Percentiles rank a stretch among this genome's conserved stretches.
These are phyloP conservation scores for Sporisorium sorghi DNA, from an alignment of 1,284 basidiomycete genomes.

Conservation along the genomic window DNA sequence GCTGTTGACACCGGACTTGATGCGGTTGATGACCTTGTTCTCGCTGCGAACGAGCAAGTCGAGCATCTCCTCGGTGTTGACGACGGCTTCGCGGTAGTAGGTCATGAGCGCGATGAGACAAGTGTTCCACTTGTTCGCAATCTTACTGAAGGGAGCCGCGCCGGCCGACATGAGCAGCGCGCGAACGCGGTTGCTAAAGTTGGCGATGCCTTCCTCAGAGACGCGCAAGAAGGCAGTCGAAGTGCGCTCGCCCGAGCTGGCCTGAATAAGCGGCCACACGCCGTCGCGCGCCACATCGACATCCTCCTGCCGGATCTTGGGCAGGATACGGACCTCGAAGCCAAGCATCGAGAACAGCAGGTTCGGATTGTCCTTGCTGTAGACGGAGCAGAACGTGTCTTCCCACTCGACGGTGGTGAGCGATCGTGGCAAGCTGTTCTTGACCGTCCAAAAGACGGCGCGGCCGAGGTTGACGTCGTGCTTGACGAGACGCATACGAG, in stretches of 20 bases:
- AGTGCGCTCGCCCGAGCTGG: slow-evolving; percentile 95
- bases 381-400: slow-evolving; percentile 75
- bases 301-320: slow-evolving; percentile 92
- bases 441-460: slow-evolving; percentile 99
- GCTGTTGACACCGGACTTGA: slow-evolving; percentile 97
- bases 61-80: slow-evolving; percentile 90
- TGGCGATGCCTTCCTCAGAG: slow-evolving; percentile 86
- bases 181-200: slow-evolving; percentile 75
- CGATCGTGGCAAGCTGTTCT: slow-evolving; percentile 93
- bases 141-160: slow-evolving; percentile 98
- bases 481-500: slow-evolving; percentile 98
- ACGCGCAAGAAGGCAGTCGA: slow-evolving; percentile 97
- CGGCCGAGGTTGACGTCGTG: slow-evolving; percentile 98
- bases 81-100: slow-evolving; percentile 98
- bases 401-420: slow-evolving; percentile 97
- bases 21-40: slow-evolving; percentile 83
- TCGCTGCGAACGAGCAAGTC: slow-evolving; percentile 68
- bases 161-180: slow-evolving; percentile 99
- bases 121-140: slow-evolving; percentile 99
- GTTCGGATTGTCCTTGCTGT: slow-evolving; percentile 97
- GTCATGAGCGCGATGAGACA: slow-evolving; percentile 79
- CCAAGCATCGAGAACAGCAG: slow-evolving; percentile 97
- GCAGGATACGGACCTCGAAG: slow-evolving; percentile 96
- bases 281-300: slow-evolving; percentile 97
- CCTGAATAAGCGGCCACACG: slow-evolving; percentile 94